These are phyloP conservation scores for Mangifera indica DNA, from an alignment of 345 rosid genomes.

Conservation along the genomic window DNA sequence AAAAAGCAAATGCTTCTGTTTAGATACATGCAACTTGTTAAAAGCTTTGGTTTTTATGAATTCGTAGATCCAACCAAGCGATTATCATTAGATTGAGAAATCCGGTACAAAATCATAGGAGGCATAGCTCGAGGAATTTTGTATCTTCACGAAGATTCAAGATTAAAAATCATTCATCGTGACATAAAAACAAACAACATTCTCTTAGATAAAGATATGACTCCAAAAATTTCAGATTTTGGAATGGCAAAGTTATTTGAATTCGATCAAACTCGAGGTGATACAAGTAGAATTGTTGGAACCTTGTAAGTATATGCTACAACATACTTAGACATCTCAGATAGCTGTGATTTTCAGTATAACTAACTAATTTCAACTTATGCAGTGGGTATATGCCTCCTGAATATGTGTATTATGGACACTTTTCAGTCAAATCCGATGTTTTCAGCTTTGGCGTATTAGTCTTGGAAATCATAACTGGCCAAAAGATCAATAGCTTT, in stretches of 20 bases:
- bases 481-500: constrained; percentile 21
- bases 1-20: too few species aligned
- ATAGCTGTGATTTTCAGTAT: too few species aligned
- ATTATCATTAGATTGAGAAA: background rate
- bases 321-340: too few species aligned
- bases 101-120: background rate
- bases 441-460: constrained; percentile 43
- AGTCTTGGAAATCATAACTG: constrained; percentile 32
- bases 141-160: constrained; percentile 13
- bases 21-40: too few species aligned
- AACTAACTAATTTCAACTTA: too few species aligned
- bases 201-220: constrained; percentile 5
- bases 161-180: constrained; percentile 10
- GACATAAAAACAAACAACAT: constrained; percentile 9
- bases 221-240: constrained; percentile 14
- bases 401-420: constrained; percentile 28
- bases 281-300: constrained; percentile 3
- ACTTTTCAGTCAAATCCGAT: constrained; percentile 33
- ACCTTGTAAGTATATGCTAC: background rate
- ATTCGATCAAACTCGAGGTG: constrained; percentile 1
- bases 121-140: constrained; percentile 15
- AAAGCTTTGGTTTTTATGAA: too few species aligned
- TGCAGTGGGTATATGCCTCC: constrained; percentile 18
- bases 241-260: constrained; percentile 10
- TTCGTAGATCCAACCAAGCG: constrained; percentile 1